phyloP scores from a whole-genome alignment of 352 stramenopile genomes.

The Peronosclerospora sorghi region DNA sequence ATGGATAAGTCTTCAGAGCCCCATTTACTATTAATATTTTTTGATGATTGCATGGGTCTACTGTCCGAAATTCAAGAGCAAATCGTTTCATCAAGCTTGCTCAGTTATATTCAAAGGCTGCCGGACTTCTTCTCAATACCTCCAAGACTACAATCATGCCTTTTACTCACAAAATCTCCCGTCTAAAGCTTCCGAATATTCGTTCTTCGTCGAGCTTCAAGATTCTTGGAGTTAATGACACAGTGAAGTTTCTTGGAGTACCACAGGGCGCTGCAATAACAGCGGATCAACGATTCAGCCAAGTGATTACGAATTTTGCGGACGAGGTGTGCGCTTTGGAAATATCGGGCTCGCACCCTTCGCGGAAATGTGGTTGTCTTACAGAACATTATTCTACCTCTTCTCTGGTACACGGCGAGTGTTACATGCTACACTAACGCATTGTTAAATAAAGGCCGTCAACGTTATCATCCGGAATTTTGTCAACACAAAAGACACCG shows the following conservation, averaged over 20 bases:
- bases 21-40: neutral
- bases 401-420: neutral
- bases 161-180: neutral
- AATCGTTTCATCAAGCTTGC: neutral
- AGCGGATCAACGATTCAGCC: neutral
- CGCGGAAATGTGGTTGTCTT: neutral
- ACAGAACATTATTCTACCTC: neutral
- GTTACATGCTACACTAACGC: neutral
- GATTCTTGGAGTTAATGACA: neutral
- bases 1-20: neutral
- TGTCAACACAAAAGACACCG: neutral
- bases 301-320: neutral
- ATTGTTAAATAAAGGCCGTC: neutral
- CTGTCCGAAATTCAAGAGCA: neutral
- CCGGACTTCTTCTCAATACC: neutral
- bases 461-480: neutral
- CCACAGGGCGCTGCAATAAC: neutral
- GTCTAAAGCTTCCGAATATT: neutral
- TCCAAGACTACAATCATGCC: neutral
- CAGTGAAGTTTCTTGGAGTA: neutral
- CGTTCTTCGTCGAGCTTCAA: neutral
- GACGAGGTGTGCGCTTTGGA: neutral
- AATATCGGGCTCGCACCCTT: neutral
- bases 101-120: neutral
- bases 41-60: neutral